Evolutionary conservation across 2,329 filamentous ascomycete species (phyloP).

Genomic region (Chaetothyriales sp.): DNA sequence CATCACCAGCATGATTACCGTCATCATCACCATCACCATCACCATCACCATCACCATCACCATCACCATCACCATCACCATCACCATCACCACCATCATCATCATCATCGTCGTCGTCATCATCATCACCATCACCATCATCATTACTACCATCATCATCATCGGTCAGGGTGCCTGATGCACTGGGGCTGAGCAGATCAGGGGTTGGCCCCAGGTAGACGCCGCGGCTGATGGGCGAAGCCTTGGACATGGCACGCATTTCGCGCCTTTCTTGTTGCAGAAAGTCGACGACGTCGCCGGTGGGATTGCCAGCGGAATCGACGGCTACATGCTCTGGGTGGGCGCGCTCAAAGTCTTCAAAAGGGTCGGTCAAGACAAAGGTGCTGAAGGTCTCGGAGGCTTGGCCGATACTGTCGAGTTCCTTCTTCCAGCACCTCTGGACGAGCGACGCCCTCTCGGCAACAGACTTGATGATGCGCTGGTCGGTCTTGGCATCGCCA

Average conservation of each 20-base stretch:
- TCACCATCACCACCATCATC: too few species aligned
- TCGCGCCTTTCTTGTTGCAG: slow-evolving; percentile 77
- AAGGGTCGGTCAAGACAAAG: slow-evolving; percentile 54
- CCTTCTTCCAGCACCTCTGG: slow-evolving; percentile 60
- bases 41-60: too few species aligned
- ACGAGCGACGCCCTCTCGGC: slow-evolving; percentile 56
- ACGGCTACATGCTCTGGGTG: slow-evolving; percentile 61
- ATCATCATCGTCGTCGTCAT: too few species aligned
- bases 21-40: too few species aligned
- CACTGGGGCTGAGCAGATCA: slow-evolving; percentile 41
- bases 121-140: too few species aligned
- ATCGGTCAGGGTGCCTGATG: slow-evolving; percentile 13
- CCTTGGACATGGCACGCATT: slow-evolving; percentile 86
- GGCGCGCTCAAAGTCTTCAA: slow-evolving; percentile 52
- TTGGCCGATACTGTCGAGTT: slow-evolving; percentile 44
- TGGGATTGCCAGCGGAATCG: slow-evolving; percentile 56
- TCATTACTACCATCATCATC: slow-evolving; percentile 38
- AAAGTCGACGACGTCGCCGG: slow-evolving; percentile 73
- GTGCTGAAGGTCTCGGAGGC: slow-evolving; percentile 63
- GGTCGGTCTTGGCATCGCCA: slow-evolving; percentile 53
- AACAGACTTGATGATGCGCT: slow-evolving; percentile 51
- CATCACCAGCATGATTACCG: too few species aligned
- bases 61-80: too few species aligned
- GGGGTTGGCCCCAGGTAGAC: slow-evolving; percentile 85
- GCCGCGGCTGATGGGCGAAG: slow-evolving; percentile 77